Evolutionary conservation across 148 eudicot genomes (phyloP), one percentile per base, ranked within the genome.

Genomic region (Pouteria glomerata): DNA sequence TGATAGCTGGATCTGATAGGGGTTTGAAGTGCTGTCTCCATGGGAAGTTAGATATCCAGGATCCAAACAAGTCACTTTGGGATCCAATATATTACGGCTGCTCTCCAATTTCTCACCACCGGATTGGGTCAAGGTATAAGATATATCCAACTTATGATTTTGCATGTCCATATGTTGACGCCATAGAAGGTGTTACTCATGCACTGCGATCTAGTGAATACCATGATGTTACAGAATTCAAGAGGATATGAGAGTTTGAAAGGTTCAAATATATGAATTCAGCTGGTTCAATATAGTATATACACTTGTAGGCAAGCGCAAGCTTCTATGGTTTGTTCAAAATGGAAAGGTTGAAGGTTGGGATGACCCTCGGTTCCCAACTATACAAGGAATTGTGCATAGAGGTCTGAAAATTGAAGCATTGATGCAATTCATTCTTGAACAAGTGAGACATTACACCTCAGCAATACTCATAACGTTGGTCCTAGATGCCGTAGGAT

Each of bases 361-460:
- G 99, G 95, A 96, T 81, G 99, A 96, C 80, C 87, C 99, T 73
- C 87, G 99, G 24, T 96, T 96, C 72, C 99, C 99, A 71, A 96
- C 99, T 60, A 94, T 96, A 6, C 97, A 92, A 82, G 97, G 99
- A 62, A 96, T 96, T 60, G 97, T 96, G 35, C 96, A 96, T 24
- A 84, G 99, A 78, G 99, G 99, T 42, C 81, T 96, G 63, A 86
- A 92, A 76, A 85, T 96, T 44, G 91, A 96, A 52, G 99, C 99
- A 57, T 45, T 96, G 74, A 88, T 90, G 69, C 97, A 96, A 72
- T 96, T 96, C 82, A 96, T 96, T 50, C 82, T 96, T 75, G 99
- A 96, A 75, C 99, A 92, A 84, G 99, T 92, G 73, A 79, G 71
- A 41, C 34, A 15, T 48, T 30, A 51, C 13, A 48, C 11, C 41